These are phyloP conservation scores for Nepenthes gracilis DNA, from an alignment of 148 eudicot genomes.

Conservation along the genomic window DNA sequence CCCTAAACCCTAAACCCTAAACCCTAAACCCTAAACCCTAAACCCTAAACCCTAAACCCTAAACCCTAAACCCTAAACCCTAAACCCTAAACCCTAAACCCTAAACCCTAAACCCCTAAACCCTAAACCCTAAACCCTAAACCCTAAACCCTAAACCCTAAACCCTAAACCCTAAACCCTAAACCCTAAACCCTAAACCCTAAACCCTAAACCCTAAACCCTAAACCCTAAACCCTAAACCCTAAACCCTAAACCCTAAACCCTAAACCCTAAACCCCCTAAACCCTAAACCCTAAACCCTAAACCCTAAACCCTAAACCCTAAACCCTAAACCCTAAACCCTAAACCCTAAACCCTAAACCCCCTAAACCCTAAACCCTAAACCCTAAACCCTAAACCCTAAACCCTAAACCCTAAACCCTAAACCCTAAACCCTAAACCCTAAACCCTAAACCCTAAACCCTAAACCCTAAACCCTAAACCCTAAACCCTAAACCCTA, in stretches of 20 bases:
- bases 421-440: conserved; percentile 14
- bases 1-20: too few relatives aligned
- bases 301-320: conserved; percentile 10
- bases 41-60: too few relatives aligned
- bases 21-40: too few relatives aligned
- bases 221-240: conserved; percentile 20
- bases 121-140: conserved; percentile 20
- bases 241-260: conserved; percentile 18
- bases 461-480: conserved; percentile 4
- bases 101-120: conserved; percentile 16
- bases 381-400: conserved; percentile 23
- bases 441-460: conserved; percentile 14
- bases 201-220: conserved; percentile 22
- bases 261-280: conserved; percentile 25
- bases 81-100: conserved; percentile 21
- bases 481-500: conserved; percentile 19
- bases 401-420: conserved; percentile 23
- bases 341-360: conserved; percentile 19
- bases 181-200: conserved; percentile 18
- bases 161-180: conserved; percentile 22
- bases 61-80: conserved; percentile 21
- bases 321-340: neutral
- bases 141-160: conserved; percentile 19
- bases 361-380: conserved; percentile 19
- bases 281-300: conserved; percentile 27